A percentile compares a stretch with the other conserved stretches of the same genome.
phyloP scores from a whole-genome alignment of 805 yeast species.

The Starmerella apicola region DNA sequence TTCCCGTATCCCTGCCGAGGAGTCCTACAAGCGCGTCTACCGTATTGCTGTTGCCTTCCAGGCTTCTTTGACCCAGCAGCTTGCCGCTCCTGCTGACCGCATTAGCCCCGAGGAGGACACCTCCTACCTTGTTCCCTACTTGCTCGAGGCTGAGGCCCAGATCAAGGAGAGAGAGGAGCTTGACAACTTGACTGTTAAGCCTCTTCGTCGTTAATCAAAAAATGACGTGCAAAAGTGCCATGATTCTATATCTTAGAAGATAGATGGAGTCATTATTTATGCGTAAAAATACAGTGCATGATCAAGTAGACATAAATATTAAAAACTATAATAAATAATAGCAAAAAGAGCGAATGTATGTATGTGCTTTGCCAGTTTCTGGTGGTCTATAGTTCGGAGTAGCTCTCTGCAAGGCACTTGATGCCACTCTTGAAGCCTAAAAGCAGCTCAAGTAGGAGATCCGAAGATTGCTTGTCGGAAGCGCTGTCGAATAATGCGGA shows the following conservation, averaged over 20 bases:
- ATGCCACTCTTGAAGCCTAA: slow-evolving; percentile 23
- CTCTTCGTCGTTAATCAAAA: slow-evolving; percentile 15
- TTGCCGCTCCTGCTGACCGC: slow-evolving; percentile 70
- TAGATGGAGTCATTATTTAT: too few relatives aligned
- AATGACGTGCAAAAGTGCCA: too few relatives aligned
- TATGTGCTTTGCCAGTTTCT: too few relatives aligned
- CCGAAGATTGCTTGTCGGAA: slow-evolving; percentile 25
- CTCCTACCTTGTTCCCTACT: slow-evolving; percentile 67
- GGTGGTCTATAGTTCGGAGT: too few relatives aligned
- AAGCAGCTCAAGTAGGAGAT: slow-evolving; percentile 27
- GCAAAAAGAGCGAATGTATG: too few relatives aligned
- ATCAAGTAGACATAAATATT: too few relatives aligned
- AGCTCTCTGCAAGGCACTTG: slow-evolving; percentile 12
- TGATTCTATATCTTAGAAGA: too few relatives aligned
- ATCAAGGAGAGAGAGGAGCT: slow-evolving; percentile 75
- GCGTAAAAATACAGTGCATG: too few relatives aligned
- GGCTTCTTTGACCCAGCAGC: slow-evolving; percentile 66
- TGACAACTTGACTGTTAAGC: slow-evolving; percentile 52
- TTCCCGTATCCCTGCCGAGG: slow-evolving; percentile 71
- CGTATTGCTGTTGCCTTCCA: slow-evolving; percentile 90
- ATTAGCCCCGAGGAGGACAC: slow-evolving; percentile 56
- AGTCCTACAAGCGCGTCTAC: slow-evolving; percentile 79
- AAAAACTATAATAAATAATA: too few relatives aligned
- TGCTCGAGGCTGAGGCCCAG: slow-evolving; percentile 90
- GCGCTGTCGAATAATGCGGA: slow-evolving; percentile 29